A percentile compares a stretch with the other conserved stretches of the same genome.
Evolutionary conservation across 805 yeast species (phyloP).

Genomic region (Candida alai): DNA sequence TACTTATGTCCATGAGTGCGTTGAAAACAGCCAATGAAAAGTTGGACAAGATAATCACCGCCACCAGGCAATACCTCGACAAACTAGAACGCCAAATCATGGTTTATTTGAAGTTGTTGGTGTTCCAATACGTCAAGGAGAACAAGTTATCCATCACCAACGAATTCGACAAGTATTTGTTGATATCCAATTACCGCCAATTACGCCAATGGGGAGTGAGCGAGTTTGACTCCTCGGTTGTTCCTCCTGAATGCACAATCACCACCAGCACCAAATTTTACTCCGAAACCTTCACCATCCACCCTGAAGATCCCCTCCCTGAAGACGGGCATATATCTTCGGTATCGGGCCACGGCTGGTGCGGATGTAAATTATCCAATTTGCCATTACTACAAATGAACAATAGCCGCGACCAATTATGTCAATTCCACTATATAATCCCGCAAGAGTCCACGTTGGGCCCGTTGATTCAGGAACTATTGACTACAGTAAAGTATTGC

Average conservation of each 20-base stretch:
- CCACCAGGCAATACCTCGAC: background rate
- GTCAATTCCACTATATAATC: constrained; percentile 24
- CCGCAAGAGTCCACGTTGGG: constrained; percentile 5
- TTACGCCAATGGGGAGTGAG: constrained; percentile 7
- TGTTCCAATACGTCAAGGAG: constrained; percentile 6
- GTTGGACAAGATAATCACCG: background rate
- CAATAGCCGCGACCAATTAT: constrained; percentile 31
- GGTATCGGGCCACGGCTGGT: constrained; percentile 33
- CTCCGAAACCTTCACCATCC: constrained; percentile 27
- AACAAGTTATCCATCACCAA: constrained; percentile 9
- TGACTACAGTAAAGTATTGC: constrained; percentile 28
- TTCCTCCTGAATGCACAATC: constrained; percentile 18
- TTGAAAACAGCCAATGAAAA: constrained; percentile 7
- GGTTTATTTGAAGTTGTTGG: constrained; percentile 5
- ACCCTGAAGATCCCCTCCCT: constrained; percentile 12
- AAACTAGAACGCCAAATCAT: constrained; percentile 3
- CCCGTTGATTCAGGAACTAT: constrained; percentile 14
- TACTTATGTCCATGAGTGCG: constrained; percentile 12
- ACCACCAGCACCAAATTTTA: constrained; percentile 28
- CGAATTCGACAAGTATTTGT: constrained; percentile 20
- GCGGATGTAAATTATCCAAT: constrained; percentile 31
- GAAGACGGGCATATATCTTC: constrained; percentile 20
- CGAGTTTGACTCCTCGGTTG: background rate
- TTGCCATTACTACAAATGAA: constrained; percentile 33
- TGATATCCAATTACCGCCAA: constrained; percentile 14